Evolutionary conservation across 2,329 filamentous ascomycete species (phyloP).

Genomic region (Curvularia eragrostidis): DNA sequence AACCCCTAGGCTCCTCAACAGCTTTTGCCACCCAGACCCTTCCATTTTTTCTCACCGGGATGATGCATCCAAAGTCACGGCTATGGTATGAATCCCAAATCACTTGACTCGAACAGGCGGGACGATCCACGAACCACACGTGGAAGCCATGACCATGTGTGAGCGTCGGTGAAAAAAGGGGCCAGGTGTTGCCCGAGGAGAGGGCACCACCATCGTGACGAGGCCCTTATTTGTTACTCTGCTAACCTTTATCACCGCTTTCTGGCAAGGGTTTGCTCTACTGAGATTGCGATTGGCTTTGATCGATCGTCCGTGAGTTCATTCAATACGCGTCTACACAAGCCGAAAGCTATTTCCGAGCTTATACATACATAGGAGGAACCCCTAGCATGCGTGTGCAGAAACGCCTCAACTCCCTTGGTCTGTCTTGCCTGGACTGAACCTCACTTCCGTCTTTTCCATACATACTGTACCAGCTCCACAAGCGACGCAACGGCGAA

Average conservation of each 20-base stretch:
- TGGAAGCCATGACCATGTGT: conserved; percentile 26
- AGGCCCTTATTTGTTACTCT: neutral
- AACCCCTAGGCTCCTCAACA: conserved; percentile 2
- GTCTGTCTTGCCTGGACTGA: neutral
- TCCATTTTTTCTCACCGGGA: conserved; percentile 3
- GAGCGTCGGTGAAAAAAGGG: conserved; percentile 21
- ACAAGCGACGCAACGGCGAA: conserved; percentile 8
- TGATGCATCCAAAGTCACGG: conserved; percentile 12
- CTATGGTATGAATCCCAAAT: conserved; percentile 5
- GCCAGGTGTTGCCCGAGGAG: conserved; percentile 1
- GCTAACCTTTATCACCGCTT: neutral
- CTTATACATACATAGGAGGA: neutral
- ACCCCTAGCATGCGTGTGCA: neutral
- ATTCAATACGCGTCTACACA: neutral
- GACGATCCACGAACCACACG: conserved; percentile 24
- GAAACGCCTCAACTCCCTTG: neutral
- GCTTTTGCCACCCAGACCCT: neutral
- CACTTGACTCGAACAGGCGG: conserved; percentile 16
- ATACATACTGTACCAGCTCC: conserved; percentile 3
- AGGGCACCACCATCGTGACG: neutral
- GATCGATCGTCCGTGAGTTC: neutral
- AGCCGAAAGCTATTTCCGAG: neutral
- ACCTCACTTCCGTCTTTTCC: conserved; percentile 2
- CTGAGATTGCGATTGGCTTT: neutral
- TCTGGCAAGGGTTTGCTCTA: neutral